These are phyloP conservation scores for Pulveroboletus sp. DNA, from an alignment of 768 basidiomycete genomes.

Conservation along the genomic window DNA sequence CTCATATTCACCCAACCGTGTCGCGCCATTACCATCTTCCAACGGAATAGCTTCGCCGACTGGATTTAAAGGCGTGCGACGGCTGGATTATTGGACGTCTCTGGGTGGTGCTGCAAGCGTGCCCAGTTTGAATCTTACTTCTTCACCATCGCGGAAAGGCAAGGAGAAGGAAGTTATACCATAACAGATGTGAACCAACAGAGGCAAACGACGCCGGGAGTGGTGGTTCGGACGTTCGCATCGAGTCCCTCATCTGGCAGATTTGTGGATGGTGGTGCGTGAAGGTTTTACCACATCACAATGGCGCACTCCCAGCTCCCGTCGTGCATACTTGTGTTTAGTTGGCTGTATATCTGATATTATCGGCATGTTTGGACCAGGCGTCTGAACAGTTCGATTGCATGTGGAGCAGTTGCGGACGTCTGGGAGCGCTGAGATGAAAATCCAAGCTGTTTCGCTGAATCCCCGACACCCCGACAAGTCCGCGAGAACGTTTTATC, in stretches of 20 bases:
- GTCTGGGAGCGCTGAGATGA: not conserved
- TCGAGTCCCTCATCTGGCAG: not conserved
- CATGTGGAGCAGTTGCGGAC: not conserved
- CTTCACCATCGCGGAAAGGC: constrained; percentile 42
- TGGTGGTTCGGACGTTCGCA: not conserved
- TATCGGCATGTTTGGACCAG: constrained; percentile 12
- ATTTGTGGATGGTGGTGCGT: constrained; percentile 5
- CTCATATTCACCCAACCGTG: constrained; percentile 19
- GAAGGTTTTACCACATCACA: constrained; percentile 1
- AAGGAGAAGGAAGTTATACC: constrained; percentile 38
- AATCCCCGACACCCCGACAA: constrained; percentile 8
- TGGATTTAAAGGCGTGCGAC: constrained; percentile 29
- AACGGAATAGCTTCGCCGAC: constrained; percentile 18
- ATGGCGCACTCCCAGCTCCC: not conserved
- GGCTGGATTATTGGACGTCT: constrained; percentile 37
- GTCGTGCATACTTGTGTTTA: constrained; percentile 7
- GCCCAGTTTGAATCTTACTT: constrained; percentile 34
- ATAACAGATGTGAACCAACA: constrained; percentile 1
- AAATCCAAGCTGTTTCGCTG: not conserved
- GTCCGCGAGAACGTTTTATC: constrained; percentile 1
- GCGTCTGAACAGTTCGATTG: constrained; percentile 14
- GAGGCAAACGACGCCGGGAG: constrained; percentile 1
- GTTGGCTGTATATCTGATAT: constrained; percentile 16
- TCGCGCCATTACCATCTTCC: not conserved
- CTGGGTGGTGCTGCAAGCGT: constrained; percentile 30